Base-by-base conservation (phyloP, 164 flowering plant species). In the Kingdonia uniflora region DNA sequence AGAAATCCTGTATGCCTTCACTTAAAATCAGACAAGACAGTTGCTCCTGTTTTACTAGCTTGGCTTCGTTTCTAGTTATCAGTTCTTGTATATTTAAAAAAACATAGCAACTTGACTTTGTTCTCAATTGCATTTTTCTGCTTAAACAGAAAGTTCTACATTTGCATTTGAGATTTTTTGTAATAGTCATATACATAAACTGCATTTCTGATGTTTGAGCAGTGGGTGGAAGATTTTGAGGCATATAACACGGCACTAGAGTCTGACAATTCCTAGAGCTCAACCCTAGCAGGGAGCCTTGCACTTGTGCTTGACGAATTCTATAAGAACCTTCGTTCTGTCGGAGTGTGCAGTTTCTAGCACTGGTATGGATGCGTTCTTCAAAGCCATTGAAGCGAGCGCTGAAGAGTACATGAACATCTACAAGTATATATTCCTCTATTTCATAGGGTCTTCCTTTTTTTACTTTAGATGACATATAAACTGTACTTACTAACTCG, bases 151-250 rank as follows among this genome's bases (percentile, higher is more conserved):
- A n/a, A n/a, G n/a, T n/a, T n/a, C n/a, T n/a, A n/a, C 35, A 29
- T 29, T 29, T 29, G 35, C 35, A 29, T 29, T 4, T 29, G 35
- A 29, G n/a, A n/a, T n/a, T n/a, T n/a, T n/a, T n/a, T n/a, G n/a
- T n/a, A n/a, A 4, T 29, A 29, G 35, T 29, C 8, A 8, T 29
- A 29, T 29, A 3, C 8, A 29, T 29, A 8, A 8, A 29, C 35
- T 29, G 8, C 35, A 29, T 29, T 3, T 29, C 35, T 29, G n/a
- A 29, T 29, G 35, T 8, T 29, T 8, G 35, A 68, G 62, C 83
- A 91, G 96, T 91, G 97, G 97, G 87, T 87, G 97, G 71, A 85
- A 64, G 95, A 87, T 73, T 87, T 91, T 69, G 96, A 84, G 73
- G 82, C 70, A 33, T 85, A 87, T 70, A 82, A 79, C 17, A 83